These are phyloP conservation scores for Aegilops sharonensis DNA, from an alignment of 176 grass and related monocot genomes.

Conservation along the genomic window DNA sequence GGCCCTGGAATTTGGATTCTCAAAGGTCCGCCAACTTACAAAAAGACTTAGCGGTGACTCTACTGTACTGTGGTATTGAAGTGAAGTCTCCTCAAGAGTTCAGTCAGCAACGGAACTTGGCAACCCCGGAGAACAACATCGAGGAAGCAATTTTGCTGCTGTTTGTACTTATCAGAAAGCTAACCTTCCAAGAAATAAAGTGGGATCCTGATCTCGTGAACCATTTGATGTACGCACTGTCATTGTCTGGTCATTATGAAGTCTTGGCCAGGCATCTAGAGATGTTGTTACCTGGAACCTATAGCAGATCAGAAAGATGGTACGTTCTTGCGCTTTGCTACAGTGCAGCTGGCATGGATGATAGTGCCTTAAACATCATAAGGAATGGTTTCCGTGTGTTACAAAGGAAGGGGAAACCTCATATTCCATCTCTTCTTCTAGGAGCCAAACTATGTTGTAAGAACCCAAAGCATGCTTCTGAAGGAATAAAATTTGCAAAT, in stretches of 20 bases:
- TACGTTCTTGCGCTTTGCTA: slow-evolving; percentile 94
- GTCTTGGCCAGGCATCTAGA: slow-evolving; percentile 79
- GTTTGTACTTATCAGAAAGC: slow-evolving; percentile 76
- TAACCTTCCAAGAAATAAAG: slow-evolving; percentile 66
- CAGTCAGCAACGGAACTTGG: slow-evolving; percentile 30
- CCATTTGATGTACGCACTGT: slow-evolving; percentile 76
- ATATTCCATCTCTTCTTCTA: slow-evolving; percentile 89
- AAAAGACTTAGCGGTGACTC: slow-evolving; percentile 76
- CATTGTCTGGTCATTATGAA: slow-evolving; percentile 78
- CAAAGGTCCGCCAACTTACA: slow-evolving; percentile 69
- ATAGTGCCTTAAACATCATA: slow-evolving; percentile 86
- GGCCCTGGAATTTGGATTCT: slow-evolving; percentile 76
- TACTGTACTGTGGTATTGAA: slow-evolving; percentile 82
- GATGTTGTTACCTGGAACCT: slow-evolving; percentile 82
- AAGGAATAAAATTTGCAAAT: slow-evolving; percentile 81
- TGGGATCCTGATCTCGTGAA: slow-evolving; percentile 90
- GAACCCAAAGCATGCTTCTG: slow-evolving; percentile 59
- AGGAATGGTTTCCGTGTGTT: slow-evolving; percentile 60
- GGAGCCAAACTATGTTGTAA: slow-evolving; percentile 93
- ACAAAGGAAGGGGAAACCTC: slow-evolving; percentile 69
- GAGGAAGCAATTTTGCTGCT: slow-evolving; percentile 83
- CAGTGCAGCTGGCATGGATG: slow-evolving; percentile 67
- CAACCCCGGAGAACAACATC: slow-evolving; percentile 49
- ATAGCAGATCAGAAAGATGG: slow-evolving; percentile 86
- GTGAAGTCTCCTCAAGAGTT: slow-evolving; percentile 46